phyloP scores from a whole-genome alignment of 2,329 filamentous ascomycete species.

The Colletotrichum sp. region DNA sequence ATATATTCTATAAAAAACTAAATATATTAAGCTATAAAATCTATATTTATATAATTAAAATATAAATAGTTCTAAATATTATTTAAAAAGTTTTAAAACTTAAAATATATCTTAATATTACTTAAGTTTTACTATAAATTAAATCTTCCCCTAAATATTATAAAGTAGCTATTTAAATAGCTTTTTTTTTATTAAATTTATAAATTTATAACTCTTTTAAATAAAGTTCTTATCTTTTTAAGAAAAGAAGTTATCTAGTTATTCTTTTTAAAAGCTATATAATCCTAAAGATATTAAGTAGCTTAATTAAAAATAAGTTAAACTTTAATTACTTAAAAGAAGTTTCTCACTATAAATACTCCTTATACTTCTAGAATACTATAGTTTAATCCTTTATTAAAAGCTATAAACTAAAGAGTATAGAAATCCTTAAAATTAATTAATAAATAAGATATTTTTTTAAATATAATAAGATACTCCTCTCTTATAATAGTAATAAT shows the following conservation, averaged over 20 bases:
- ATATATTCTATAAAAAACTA: neutral
- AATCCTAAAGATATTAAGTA: too few relatives aligned
- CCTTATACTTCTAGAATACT: neutral
- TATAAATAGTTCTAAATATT: neutral
- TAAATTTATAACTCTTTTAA: too few relatives aligned
- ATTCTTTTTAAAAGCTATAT: too few relatives aligned
- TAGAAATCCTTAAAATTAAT: neutral
- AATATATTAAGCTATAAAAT: too few relatives aligned
- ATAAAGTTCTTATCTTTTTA: too few relatives aligned
- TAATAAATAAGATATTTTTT: neutral
- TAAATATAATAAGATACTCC: neutral
- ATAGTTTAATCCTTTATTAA: neutral
- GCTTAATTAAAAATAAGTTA: too few relatives aligned
- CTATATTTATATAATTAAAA: neutral
- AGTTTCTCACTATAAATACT: neutral
- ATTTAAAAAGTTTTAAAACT: neutral
- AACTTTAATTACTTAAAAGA: neutral
- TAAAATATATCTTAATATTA: neutral
- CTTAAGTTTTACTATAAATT: too few relatives aligned
- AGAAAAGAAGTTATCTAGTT: fast-evolving
- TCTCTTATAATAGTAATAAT: too few relatives aligned
- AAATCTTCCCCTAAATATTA: too few relatives aligned
- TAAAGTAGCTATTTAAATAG: neutral
- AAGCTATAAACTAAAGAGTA: neutral
- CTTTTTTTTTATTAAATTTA: too few relatives aligned